A percentile compares a stretch with the other conserved stretches of the same genome.
These are phyloP conservation scores for Dioscorea alata DNA, from an alignment of 106 monocot species.

Conservation along the genomic window DNA sequence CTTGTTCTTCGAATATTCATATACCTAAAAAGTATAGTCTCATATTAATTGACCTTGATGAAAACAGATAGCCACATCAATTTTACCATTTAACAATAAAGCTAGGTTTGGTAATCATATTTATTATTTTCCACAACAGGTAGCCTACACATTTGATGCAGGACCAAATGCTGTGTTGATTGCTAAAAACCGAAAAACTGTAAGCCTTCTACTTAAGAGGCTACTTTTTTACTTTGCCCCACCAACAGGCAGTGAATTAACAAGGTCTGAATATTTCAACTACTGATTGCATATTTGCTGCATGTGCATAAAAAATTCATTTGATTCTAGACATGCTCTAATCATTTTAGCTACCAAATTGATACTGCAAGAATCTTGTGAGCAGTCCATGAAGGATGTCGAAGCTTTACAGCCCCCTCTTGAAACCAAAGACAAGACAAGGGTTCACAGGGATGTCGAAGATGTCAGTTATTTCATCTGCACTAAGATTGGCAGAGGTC, in stretches of 20 bases:
- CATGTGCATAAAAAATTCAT: neutral
- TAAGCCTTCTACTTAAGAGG: constrained; percentile 60
- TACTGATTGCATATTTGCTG: neutral
- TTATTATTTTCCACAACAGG: constrained; percentile 27
- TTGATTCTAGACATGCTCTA: neutral
- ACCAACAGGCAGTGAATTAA: constrained; percentile 43
- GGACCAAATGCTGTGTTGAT: constrained; percentile 94
- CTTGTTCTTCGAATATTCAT: no score
- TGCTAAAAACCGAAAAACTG: constrained; percentile 51
- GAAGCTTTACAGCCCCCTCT: constrained; percentile 56
- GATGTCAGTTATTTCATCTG: constrained; percentile 95
- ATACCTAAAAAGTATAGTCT: no score
- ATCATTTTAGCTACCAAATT: constrained; percentile 66
- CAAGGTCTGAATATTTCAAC: constrained; percentile 25
- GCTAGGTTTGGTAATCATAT: neutral
- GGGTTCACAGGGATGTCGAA: constrained; percentile 45
- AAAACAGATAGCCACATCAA: neutral
- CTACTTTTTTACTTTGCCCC: constrained; percentile 84
- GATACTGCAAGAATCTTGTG: constrained; percentile 68
- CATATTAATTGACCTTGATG: no score
- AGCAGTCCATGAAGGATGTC: constrained; percentile 50
- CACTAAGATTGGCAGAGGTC: constrained; percentile 73
- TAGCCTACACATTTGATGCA: constrained; percentile 94
- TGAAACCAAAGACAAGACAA: constrained; percentile 43
- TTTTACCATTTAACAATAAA: neutral